These are phyloP conservation scores for Tuber indicum DNA, from an alignment of 495 filamentous ascomycete species.

Conservation along the genomic window DNA sequence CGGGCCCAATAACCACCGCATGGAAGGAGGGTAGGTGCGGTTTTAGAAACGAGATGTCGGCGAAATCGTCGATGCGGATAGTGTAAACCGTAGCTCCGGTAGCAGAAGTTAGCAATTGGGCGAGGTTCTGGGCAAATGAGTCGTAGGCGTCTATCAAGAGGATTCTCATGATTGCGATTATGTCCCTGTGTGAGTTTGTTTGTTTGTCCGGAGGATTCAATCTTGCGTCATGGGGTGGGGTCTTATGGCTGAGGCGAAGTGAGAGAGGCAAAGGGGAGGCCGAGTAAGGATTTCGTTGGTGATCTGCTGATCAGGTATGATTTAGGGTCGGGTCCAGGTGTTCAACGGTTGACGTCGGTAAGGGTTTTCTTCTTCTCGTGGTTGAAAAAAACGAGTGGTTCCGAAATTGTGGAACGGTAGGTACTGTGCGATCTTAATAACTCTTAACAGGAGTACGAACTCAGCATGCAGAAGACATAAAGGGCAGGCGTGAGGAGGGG, in stretches of 20 bases:
- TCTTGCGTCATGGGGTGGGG: neutral
- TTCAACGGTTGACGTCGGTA: neutral
- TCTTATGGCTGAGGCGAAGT: neutral
- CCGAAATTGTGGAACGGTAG: neutral
- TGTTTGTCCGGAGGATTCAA: neutral
- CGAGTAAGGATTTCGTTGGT: neutral
- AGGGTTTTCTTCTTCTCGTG: neutral
- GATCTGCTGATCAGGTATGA: neutral
- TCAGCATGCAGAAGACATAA: neutral
- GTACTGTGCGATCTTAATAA: neutral
- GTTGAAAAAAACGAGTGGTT: neutral
- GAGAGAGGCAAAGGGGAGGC: neutral
- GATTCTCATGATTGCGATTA: conserved; percentile 43
- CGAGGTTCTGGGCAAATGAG: conserved; percentile 91
- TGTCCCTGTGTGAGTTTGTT: neutral
- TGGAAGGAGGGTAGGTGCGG: conserved; percentile 54
- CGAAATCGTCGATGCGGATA: conserved; percentile 61
- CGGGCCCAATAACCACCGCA: conserved; percentile 25
- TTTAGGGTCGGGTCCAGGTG: neutral
- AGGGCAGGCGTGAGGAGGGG: neutral
- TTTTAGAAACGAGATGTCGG: conserved; percentile 35
- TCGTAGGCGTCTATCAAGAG: conserved; percentile 92
- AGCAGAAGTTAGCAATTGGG: conserved; percentile 62
- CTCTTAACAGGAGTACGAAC: neutral
- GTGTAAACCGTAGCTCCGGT: conserved; percentile 61